phyloP scores from a whole-genome alignment of 2,329 filamentous ascomycete species.

The Cercospora zeae-maydis region DNA sequence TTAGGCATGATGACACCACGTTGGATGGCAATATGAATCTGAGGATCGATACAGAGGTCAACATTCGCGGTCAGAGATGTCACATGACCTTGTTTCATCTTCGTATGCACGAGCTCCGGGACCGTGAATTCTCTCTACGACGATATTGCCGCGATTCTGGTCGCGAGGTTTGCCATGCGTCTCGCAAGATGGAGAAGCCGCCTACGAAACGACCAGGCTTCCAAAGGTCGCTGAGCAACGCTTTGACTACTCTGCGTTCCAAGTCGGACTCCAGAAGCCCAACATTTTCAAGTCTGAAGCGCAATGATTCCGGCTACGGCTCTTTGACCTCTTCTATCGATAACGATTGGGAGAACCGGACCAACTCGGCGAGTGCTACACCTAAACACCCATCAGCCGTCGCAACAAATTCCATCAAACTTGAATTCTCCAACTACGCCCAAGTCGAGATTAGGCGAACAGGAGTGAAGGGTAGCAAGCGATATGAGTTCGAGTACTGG shows the following conservation, averaged over 20 bases:
- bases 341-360: conserved; percentile 51
- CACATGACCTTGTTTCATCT: conserved; percentile 84
- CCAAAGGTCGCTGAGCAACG: conserved; percentile 59
- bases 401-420: conserved; percentile 65
- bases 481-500: conserved; percentile 95
- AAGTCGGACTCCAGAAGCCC: conserved; percentile 51
- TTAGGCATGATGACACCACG: conserved; percentile 87
- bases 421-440: conserved; percentile 97
- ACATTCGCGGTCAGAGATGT: conserved; percentile 50
- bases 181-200: conserved; percentile 63
- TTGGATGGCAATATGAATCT: conserved; percentile 96
- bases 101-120: conserved; percentile 85
- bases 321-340: conserved; percentile 34
- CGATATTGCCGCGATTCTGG: conserved; percentile 91
- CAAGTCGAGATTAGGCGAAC: conserved; percentile 76
- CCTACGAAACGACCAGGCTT: conserved; percentile 48
- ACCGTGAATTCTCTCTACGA: conserved; percentile 82
- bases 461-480: conserved; percentile 63
- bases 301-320: conserved; percentile 59
- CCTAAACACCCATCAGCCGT: conserved; percentile 10
- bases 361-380: conserved; percentile 32
- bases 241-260: conserved; percentile 54
- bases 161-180: conserved; percentile 84
- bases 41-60: conserved; percentile 73
- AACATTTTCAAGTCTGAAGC: conserved; percentile 46